Percentiles rank a stretch among this genome's conserved stretches.
Conservation (phyloP, 495 filamentous ascomycete species). For the Letharia columbiana region DNA sequence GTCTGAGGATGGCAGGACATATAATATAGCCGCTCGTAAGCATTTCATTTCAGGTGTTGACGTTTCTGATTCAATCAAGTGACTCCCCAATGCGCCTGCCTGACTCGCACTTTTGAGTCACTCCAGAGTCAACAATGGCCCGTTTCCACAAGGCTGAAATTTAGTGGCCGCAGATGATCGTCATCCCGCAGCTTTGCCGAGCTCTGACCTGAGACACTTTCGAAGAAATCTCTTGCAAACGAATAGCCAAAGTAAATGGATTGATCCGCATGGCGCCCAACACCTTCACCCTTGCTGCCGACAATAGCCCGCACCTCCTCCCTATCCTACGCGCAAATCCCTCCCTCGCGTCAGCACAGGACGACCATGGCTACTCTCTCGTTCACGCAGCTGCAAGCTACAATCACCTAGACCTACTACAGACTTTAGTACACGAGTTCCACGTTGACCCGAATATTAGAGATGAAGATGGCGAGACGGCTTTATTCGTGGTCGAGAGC, state of each 20-base stretch:
- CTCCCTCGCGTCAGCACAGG: constrained; percentile 57
- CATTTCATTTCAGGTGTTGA: not conserved
- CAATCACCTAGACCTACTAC: constrained; percentile 71
- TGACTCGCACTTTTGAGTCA: not conserved
- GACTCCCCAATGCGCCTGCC: constrained; percentile 1
- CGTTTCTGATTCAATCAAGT: not conserved
- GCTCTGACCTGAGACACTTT: not conserved
- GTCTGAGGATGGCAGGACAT: not conserved
- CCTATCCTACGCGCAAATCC: constrained; percentile 59
- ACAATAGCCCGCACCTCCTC: constrained; percentile 58
- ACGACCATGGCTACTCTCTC: constrained; percentile 82
- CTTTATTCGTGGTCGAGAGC: constrained; percentile 76
- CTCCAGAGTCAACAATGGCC: not conserved
- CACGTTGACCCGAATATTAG: constrained; percentile 66
- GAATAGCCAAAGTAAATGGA: not conserved
- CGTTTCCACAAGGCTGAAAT: not conserved
- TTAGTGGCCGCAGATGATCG: not conserved
- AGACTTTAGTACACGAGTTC: constrained; percentile 66
- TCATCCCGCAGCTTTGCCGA: constrained; percentile 14
- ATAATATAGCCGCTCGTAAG: not conserved
- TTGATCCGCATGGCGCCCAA: constrained; percentile 51
- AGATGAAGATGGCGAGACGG: constrained; percentile 87
- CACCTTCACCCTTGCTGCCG: constrained; percentile 68
- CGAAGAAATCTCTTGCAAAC: not conserved
- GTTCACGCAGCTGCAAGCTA: constrained; percentile 91